Conservation (phyloP, 768 basidiomycete species). For the Lentinula detonsa region DNA sequence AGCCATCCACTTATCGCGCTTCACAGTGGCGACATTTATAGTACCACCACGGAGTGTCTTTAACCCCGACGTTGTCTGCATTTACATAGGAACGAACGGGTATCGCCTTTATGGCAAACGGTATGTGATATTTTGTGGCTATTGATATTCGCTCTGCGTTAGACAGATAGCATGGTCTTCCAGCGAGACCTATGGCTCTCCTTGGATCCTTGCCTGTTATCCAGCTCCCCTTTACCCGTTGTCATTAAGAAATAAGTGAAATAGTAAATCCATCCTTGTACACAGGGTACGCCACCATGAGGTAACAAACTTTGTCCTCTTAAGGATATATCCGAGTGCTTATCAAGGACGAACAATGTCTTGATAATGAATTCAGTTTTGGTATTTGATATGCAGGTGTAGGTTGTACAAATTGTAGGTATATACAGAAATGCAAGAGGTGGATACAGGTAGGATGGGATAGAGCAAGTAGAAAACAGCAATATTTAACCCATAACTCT, state of each 20-base stretch:
- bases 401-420: background rate
- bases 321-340: too few species aligned
- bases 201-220: too few species aligned
- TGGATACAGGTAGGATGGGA: background rate
- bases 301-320: too few species aligned
- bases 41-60: background rate
- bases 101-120: background rate
- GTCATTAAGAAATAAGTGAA: too few species aligned
- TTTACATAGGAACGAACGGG: background rate
- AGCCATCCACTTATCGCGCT: background rate
- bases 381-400: background rate
- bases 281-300: too few species aligned
- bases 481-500: background rate
- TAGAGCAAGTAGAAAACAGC: background rate
- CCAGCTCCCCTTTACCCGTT: too few species aligned
- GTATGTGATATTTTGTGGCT: background rate
- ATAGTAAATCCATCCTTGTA: too few species aligned
- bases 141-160: background rate
- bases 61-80: too few species aligned
- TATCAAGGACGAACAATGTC: too few species aligned
- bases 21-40: background rate
- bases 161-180: too few species aligned
- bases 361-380: background rate
- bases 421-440: background rate
- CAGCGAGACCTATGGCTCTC: too few species aligned